Base-by-base conservation (phyloP, 257 asterid genomes). In the Penstemon eatonii region DNA sequence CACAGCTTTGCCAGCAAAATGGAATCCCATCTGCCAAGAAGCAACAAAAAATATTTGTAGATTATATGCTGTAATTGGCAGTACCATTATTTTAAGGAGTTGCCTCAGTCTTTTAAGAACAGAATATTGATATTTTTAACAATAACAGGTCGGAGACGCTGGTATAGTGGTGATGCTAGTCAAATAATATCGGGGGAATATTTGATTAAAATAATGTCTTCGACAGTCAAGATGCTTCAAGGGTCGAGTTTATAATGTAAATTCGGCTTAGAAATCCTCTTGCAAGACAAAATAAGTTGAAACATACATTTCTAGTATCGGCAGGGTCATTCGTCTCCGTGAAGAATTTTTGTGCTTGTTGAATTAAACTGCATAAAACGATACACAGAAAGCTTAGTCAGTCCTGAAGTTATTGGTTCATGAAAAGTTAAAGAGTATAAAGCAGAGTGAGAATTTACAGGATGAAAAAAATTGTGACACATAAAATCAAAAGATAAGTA, bases 1-100 rank as follows among this genome's bases (percentile, higher is more conserved):
- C 40, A 91, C 74, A 68, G 96, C 96, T 83, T 70, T 91, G 47
- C 98, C 97, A 39, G 97, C 98, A 83, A 91, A 91, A 64, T 91
- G 97, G 83, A 94, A 89, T 68, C 98, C 96, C 96, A 91, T 89
- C 99, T 91, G 89, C 68, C 80, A 6, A 49, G 15, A 49, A 49
- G 54, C 54, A 49, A 49, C 54, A 49, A 49, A 8, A 49, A 1
- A 49, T 49, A 12, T 15, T 49, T 12, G 15, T 49, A 49, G 54
- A 49, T 0, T 49, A 12, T 0, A 6, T 3, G 8, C 4, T 49
- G 54, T 2, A 49, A 49, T 5, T 49, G 54, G 54, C 54, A 3
- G 54, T 12, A 49, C n/a, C 18, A 25, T 49, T 5, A 49, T 49
- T 9, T 10, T 3, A 49, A 8, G 54, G 54, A 11, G n/a, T 9